phyloP scores from a whole-genome alignment of 1,284 basidiomycete genomes.

The Leccinum subfulvum region DNA sequence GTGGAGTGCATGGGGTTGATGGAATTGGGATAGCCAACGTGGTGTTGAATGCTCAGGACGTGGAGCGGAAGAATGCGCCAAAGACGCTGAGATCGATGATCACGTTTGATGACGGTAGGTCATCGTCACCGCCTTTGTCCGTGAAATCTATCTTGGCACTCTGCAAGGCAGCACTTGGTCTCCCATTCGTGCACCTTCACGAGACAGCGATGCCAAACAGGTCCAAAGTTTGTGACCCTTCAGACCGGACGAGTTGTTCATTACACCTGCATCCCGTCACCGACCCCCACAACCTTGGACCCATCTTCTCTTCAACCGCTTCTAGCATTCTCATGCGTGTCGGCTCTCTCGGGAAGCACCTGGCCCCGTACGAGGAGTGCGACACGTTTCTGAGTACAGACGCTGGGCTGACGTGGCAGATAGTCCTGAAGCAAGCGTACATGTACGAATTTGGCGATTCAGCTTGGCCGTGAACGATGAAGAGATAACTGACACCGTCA shows the following conservation, averaged over 20 bases:
- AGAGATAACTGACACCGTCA: conserved; percentile 68
- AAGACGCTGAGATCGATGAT: conserved; percentile 79
- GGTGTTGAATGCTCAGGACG: conserved; percentile 80
- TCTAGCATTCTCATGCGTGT: conserved; percentile 96
- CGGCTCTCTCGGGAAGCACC: conserved; percentile 77
- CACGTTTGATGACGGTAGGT: conserved; percentile 87
- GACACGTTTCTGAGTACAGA: conserved; percentile 94
- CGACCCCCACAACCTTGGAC: conserved; percentile 87
- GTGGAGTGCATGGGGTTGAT: conserved; percentile 92
- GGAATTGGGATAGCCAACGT: conserved; percentile 91
- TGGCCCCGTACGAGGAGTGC: conserved; percentile 82
- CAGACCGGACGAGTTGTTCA: conserved; percentile 64
- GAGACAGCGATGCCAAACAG: conserved; percentile 58
- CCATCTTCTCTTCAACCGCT: conserved; percentile 91
- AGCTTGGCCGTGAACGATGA: conserved; percentile 87
- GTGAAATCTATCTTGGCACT: not conserved
- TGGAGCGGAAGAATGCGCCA: conserved; percentile 59
- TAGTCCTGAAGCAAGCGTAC: conserved; percentile 77
- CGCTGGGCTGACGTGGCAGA: conserved; percentile 84
- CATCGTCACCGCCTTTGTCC: not conserved
- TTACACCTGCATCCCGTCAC: conserved; percentile 93
- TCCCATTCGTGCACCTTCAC: conserved; percentile 62
- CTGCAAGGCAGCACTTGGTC: conserved; percentile 71
- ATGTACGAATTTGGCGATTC: conserved; percentile 96
- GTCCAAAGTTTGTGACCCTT: conserved; percentile 57